Evolutionary conservation across 1,284 basidiomycete genomes (phyloP), one percentile per base, ranked within the genome.

Genomic region (Ustilago hordei): DNA sequence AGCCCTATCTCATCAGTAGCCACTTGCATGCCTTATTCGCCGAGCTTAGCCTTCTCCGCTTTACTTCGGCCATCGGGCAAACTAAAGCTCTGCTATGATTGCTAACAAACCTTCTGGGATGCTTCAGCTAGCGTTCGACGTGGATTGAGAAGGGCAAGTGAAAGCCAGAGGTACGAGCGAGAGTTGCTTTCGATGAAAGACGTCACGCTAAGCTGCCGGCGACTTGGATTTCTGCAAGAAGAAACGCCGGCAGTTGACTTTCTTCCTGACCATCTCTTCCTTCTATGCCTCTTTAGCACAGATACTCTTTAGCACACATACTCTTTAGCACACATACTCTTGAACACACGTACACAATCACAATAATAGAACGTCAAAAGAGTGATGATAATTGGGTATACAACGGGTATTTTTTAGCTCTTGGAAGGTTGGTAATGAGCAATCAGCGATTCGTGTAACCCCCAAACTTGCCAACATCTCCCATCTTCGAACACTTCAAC

Each of bases 381-480:
- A 19, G 23, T 45, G 43, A 45, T 45, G 43, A 19, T 45, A 45
- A 8, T 19, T 19, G 15, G 39, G 39, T 41, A n/a, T 41, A 41
- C 15, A 41, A 17, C 39, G 43, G n/a, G 43, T 45, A 45, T 45
- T 8, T 19, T 19, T 15, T 8, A 8, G 43, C 43, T 45, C 43
- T 23, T 28, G 23, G 23, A 28, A 45, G 43, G 3, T 7, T 45
- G 13, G n/a, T 8, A 7, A 19, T 6, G 43, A 28, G 43, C 6
- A 8, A 17, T 52, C 45, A 78, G 11, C 76, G 72, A 55, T 75
- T 78, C 5, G 69, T 69, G 38, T 80, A 75, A 11, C 78, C 78
- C 19, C 78, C 78, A 65, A 80, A 80, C 58, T 78, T 78, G 59
- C 75, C 75, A 15, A 64, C 66, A 45, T 69, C 75, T 35, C 74